Evolutionary conservation across 176 grass and related monocot species (phyloP), one percentile per base, ranked within the genome.

Genomic region (Phoenix dactylifera): DNA sequence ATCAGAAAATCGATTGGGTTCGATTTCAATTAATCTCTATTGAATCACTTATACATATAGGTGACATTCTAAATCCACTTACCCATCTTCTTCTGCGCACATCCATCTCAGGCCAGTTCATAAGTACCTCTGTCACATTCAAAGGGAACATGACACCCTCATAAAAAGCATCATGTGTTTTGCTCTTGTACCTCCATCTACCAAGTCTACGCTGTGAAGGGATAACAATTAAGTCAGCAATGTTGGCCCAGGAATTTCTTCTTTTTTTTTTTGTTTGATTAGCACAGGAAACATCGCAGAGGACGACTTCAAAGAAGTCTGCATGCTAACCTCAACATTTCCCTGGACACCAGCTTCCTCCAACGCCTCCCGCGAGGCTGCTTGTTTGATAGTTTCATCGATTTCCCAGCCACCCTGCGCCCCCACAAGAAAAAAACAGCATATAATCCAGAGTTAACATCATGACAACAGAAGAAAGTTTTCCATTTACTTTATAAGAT

Each of bases 291-390:
- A 29, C 5, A 16, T 19, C 5, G 39, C 4, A 52, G 28, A 61
- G 1, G 1, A 48, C 4, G 4, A 10, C 3, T 49, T 5, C 52
- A 24, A 1, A 49, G 50, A 22, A 24, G 4, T 30, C 57, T 19
- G 52, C 5, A 18, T 58, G 28, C 19, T 71, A 12, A 76, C 79
- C 73, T 82, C 79, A 29, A 82, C 29, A 39, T 76, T 82, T 58
- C 79, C 79, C 57, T 76, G 73, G 10, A 82, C 79, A 22, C 79
- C 79, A 39, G 79, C 79, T 67, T 82, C 79, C 54, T 82, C 79
- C 68, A 72, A 9, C 60, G 79, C 79, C 62, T 82, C 79, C 54
- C 79, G 57, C 54, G 52, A 66, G 48, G 54, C 79, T 59, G 73
- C 79, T 62, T 76, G 58, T 67, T 82, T 77, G 51, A 59, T 70